phyloP scores from a whole-genome alignment of 441 rosid species.

The Erodium moschatum region DNA sequence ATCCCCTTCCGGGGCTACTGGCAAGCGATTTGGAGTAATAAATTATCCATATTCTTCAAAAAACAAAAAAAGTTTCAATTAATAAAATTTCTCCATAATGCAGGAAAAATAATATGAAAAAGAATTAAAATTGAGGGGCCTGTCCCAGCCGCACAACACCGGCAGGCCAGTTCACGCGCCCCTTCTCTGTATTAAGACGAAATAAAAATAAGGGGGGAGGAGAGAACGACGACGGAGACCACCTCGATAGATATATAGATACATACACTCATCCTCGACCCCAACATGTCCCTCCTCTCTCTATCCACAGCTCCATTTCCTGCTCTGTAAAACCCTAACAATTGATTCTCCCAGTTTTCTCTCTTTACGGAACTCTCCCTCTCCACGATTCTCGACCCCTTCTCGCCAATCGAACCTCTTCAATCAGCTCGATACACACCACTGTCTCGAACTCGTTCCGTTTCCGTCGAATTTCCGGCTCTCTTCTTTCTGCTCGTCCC shows the following conservation, averaged over 20 bases:
- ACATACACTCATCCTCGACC: background rate
- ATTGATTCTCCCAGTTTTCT: conserved; percentile 15
- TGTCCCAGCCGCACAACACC: too few relatives aligned
- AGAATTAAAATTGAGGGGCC: too few relatives aligned
- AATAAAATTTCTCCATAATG: too few relatives aligned
- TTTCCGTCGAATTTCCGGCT: conserved; percentile 4
- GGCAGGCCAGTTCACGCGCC: background rate
- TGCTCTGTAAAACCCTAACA: conserved; percentile 40
- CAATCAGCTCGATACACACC: background rate
- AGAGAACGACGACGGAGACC: background rate
- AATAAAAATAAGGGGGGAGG: background rate
- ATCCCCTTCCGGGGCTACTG: too few relatives aligned
- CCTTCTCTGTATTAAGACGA: too few relatives aligned
- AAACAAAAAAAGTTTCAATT: too few relatives aligned
- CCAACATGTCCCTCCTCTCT: background rate
- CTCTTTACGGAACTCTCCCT: background rate
- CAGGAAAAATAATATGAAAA: too few relatives aligned
- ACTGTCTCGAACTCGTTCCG: conserved; percentile 3
- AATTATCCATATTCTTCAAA: too few relatives aligned
- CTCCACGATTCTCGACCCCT: conserved; percentile 11
- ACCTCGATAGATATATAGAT: background rate
- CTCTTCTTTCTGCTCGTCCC: background rate
- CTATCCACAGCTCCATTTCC: conserved; percentile 7
- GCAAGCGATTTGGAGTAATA: too few relatives aligned
- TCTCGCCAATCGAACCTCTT: conserved; percentile 2